Base-by-base conservation (phyloP, 1,284 basidiomycete genomes). In the Ganoderma resinaceum region DNA sequence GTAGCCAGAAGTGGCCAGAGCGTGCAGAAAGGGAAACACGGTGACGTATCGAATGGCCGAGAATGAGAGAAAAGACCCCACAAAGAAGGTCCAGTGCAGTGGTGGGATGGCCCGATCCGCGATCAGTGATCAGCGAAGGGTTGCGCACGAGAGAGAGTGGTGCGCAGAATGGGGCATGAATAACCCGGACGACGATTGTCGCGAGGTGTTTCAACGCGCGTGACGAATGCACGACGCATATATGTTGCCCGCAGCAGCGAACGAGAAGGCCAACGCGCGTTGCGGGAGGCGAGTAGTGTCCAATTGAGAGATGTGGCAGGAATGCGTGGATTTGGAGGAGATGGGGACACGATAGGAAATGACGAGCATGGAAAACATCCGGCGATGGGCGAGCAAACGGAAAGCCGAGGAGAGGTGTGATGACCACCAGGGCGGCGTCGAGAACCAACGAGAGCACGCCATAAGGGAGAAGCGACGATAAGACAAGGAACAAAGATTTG, bases 291-390 rank as follows among this genome's bases (percentile, higher is more conserved):
- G 63, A 63, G 62, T 53, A 26, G 46, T 14, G 53, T 43, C 38
- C 16, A 31, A 60, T 57, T 26, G 53, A 49, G 57, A 60, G 37
- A n/a, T 38, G 58, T 37, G 43, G 53, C 18, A 53, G 61, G 64
- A 31, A 66, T 33, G 66, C 66, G 60, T 60, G 49, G 49, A 59
- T 59, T 60, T 60, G 62, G 38, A 61, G 65, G 59, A 61, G 70
- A 68, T 69, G 64, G 63, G 65, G 12, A 63, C 70, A 62, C 65
- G 72, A 75, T 73, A 71, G 70, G 74, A 65, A 72, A 64, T 70
- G 70, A 71, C 66, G 73, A 73, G 70, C 72, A 70, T 66, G 68
- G 43, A 63, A 66, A 65, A 57, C 70, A 59, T 67, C 68, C 69
- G 70, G 58, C 42, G 69, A 68, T 68, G 62, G 61, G 71, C 71